These are phyloP conservation scores for Rhodotorula sp. DNA, from an alignment of 1,284 basidiomycete species.

Conservation along the genomic window DNA sequence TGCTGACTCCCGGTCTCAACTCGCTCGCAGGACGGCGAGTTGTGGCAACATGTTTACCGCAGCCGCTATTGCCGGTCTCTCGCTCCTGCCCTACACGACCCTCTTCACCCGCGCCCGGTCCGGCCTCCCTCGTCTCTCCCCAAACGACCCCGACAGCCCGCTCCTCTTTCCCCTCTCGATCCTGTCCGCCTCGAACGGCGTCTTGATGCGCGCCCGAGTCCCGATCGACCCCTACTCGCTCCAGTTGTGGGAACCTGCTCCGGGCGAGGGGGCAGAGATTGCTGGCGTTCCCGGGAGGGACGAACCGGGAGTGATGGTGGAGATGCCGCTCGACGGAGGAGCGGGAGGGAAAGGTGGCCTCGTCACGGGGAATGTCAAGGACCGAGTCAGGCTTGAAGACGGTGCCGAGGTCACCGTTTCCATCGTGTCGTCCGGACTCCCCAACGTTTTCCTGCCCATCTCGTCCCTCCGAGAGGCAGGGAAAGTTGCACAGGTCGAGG, in stretches of 20 bases:
- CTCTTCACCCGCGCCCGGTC: slow-evolving; percentile 28
- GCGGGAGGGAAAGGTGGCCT: slow-evolving; percentile 2
- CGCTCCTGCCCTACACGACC: slow-evolving; percentile 34
- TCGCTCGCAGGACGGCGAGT: slow-evolving; percentile 16
- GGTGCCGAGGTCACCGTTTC: slow-evolving; percentile 27
- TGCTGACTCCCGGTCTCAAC: neutral
- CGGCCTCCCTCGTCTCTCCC: neutral
- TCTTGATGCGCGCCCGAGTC: slow-evolving; percentile 31
- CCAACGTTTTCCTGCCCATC: slow-evolving; percentile 36
- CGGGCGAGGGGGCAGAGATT: slow-evolving; percentile 27
- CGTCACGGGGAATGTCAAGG: slow-evolving; percentile 21
- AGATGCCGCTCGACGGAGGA: slow-evolving; percentile 31
- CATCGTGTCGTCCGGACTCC: slow-evolving; percentile 30
- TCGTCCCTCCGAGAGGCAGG: slow-evolving; percentile 16
- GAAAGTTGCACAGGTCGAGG: neutral
- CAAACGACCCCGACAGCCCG: slow-evolving; percentile 1
- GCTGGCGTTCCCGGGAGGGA: slow-evolving; percentile 35
- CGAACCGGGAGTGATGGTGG: slow-evolving; percentile 33
- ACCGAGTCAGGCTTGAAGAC: slow-evolving; percentile 23
- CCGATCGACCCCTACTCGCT: slow-evolving; percentile 35
- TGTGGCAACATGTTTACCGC: slow-evolving; percentile 41
- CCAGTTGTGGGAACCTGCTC: slow-evolving; percentile 24
- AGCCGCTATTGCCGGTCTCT: slow-evolving; percentile 19
- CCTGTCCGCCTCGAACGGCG: slow-evolving; percentile 35
- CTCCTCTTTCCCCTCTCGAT: slow-evolving; percentile 36